Conservation (phyloP, 192 early-diverging fungal species). For the Coemansia sp. region DNA sequence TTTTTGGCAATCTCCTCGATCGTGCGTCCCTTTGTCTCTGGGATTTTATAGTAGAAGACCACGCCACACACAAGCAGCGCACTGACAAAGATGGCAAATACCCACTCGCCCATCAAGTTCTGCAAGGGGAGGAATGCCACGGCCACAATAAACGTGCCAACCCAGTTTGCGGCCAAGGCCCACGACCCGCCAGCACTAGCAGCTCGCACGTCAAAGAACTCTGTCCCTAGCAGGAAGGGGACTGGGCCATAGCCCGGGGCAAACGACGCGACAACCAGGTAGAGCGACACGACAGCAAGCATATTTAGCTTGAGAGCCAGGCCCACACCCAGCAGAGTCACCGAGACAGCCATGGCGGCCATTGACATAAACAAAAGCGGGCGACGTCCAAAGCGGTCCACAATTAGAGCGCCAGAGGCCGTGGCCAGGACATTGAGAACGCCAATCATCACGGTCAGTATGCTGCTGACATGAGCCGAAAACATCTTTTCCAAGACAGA, state of each 20-base stretch:
- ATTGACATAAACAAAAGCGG: constrained; percentile 71
- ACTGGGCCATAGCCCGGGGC: constrained; percentile 52
- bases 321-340: constrained; percentile 59
- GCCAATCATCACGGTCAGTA: constrained; percentile 76
- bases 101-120: constrained; percentile 47
- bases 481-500: constrained; percentile 67
- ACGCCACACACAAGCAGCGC: constrained; percentile 23
- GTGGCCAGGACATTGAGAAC: constrained; percentile 79
- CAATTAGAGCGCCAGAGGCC: constrained; percentile 63
- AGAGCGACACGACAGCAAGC: constrained; percentile 66
- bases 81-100: constrained; percentile 47
- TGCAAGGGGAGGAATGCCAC: constrained; percentile 40
- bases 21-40: constrained; percentile 48
- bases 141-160: constrained; percentile 45
- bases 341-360: constrained; percentile 61
- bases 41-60: constrained; percentile 34
- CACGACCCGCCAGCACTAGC: constrained; percentile 44
- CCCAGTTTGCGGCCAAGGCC: constrained; percentile 50
- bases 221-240: constrained; percentile 50
- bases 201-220: constrained; percentile 46
- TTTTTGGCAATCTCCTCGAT: constrained; percentile 44
- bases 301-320: constrained; percentile 71
- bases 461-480: constrained; percentile 59
- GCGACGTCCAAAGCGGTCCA: constrained; percentile 77
- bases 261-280: constrained; percentile 49